Conservation (phyloP, 108 stramenopile genomes). For the Stephanodiscus triporus region DNA sequence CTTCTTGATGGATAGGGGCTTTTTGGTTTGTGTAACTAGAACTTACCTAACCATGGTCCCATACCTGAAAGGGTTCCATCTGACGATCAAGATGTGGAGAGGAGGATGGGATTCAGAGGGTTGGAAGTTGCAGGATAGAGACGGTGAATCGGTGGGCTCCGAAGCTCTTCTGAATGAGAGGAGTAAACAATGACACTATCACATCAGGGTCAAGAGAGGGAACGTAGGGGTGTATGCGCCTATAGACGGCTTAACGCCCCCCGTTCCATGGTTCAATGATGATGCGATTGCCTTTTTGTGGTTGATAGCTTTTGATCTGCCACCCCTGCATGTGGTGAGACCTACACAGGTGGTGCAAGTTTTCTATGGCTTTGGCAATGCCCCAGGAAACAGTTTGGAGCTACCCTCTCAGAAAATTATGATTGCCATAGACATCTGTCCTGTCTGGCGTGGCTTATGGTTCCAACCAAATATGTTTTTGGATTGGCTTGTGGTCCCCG, state of each 20-base stretch:
- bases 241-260: slow-evolving; percentile 13
- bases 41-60: slow-evolving; percentile 45
- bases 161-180: background rate
- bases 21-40: slow-evolving; percentile 47
- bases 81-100: slow-evolving; percentile 49
- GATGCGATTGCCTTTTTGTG: slow-evolving; percentile 28
- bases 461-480: background rate
- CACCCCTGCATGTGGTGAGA: slow-evolving; percentile 22
- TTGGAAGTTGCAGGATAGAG: slow-evolving; percentile 29
- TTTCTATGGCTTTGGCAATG: slow-evolving; percentile 54
- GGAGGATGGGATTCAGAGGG: slow-evolving; percentile 43
- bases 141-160: slow-evolving; percentile 21
- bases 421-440: background rate
- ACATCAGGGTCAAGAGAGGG: background rate
- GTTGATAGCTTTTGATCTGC: background rate
- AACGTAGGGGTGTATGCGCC: slow-evolving; percentile 1
- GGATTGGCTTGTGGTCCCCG: slow-evolving; percentile 3
- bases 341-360: slow-evolving; percentile 2
- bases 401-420: background rate
- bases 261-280: slow-evolving; percentile 31
- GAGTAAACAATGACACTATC: background rate
- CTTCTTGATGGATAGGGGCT: slow-evolving; percentile 34
- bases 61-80: slow-evolving; percentile 57
- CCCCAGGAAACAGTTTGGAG: slow-evolving; percentile 48
- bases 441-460: background rate